phyloP scores from a whole-genome alignment of 2,329 filamentous ascomycete species.

The Cordyceps fumosorosea region DNA sequence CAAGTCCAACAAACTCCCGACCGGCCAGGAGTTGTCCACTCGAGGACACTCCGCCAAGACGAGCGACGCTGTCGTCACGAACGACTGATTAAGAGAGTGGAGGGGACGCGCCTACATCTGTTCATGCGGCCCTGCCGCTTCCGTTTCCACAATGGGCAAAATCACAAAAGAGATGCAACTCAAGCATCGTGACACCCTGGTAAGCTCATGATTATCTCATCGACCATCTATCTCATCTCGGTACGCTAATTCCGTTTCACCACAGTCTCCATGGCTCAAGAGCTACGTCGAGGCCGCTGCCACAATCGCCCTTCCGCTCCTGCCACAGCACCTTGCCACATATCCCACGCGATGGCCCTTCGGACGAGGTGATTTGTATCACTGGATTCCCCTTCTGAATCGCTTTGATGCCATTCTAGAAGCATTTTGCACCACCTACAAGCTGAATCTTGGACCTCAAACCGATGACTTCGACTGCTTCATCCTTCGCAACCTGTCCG shows the following conservation, averaged over 20 bases:
- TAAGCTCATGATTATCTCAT: conserved; percentile 31
- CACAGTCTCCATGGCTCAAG: conserved; percentile 78
- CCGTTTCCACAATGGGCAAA: conserved; percentile 56
- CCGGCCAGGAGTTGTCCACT: conserved; percentile 24
- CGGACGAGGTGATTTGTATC: conserved; percentile 89
- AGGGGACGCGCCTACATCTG: conserved; percentile 46
- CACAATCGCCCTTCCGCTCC: conserved; percentile 62
- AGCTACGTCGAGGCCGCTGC: conserved; percentile 70
- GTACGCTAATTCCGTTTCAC: conserved; percentile 20
- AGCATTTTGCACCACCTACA: conserved; percentile 72
- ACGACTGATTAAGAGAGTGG: conserved; percentile 42
- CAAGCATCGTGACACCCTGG: conserved; percentile 62
- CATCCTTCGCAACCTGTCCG: conserved; percentile 53
- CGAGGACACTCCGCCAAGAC: conserved; percentile 26
- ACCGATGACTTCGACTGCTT: conserved; percentile 64
- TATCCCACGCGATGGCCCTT: conserved; percentile 94
- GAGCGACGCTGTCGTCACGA: conserved; percentile 35
- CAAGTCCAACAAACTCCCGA: not conserved
- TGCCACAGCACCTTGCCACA: conserved; percentile 67
- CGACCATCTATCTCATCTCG: not conserved
- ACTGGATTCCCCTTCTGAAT: conserved; percentile 94
- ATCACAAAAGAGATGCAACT: conserved; percentile 61
- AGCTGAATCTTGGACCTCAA: conserved; percentile 74
- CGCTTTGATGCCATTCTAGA: conserved; percentile 88
- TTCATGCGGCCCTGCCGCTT: conserved; percentile 53